Percentiles rank a stretch among this genome's conserved stretches.
phyloP scores from a whole-genome alignment of 805 yeast genomes.

The Lachancea cidri region DNA sequence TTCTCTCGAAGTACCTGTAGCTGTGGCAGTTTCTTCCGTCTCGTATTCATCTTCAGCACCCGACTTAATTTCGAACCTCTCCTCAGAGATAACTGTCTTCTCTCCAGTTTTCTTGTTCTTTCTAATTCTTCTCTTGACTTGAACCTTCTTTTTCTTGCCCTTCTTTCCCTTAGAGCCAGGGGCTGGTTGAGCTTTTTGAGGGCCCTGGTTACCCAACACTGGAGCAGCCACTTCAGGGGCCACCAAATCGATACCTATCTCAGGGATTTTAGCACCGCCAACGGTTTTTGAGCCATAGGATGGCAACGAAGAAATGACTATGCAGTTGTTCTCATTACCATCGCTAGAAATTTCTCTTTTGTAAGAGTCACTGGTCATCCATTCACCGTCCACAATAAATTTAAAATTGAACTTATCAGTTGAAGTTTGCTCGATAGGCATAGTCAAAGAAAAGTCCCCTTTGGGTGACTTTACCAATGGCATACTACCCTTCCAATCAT shows the following conservation, averaged over 20 bases:
- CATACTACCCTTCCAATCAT: conserved; percentile 57
- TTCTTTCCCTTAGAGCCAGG: conserved; percentile 12
- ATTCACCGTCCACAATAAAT: conserved; percentile 66
- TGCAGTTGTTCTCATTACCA: conserved; percentile 37
- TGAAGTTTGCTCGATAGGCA: conserved; percentile 42
- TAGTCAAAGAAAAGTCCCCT: conserved; percentile 55
- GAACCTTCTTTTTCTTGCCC: conserved; percentile 27
- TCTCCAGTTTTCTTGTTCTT: conserved; percentile 40
- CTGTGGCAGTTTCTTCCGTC: conserved; percentile 9
- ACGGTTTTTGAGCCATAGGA: conserved; percentile 7
- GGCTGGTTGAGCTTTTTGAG: conserved; percentile 9
- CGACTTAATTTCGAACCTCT: conserved; percentile 19
- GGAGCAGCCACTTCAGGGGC: conserved; percentile 11
- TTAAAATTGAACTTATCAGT: conserved; percentile 40
- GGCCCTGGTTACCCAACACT: conserved; percentile 9
- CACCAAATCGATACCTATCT: conserved; percentile 14
- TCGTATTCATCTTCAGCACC: conserved; percentile 17
- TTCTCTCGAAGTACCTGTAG: conserved; percentile 13
- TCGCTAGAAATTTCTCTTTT: conserved; percentile 41
- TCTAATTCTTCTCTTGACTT: conserved; percentile 36
- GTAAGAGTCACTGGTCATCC: conserved; percentile 43
- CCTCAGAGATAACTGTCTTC: conserved; percentile 33
- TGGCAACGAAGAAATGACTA: conserved; percentile 22
- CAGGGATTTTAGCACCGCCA: conserved; percentile 15
- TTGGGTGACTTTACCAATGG: conserved; percentile 55